Evolutionary conservation across 345 rosid genomes (phyloP).

Genomic region (Lepidium didymum): DNA sequence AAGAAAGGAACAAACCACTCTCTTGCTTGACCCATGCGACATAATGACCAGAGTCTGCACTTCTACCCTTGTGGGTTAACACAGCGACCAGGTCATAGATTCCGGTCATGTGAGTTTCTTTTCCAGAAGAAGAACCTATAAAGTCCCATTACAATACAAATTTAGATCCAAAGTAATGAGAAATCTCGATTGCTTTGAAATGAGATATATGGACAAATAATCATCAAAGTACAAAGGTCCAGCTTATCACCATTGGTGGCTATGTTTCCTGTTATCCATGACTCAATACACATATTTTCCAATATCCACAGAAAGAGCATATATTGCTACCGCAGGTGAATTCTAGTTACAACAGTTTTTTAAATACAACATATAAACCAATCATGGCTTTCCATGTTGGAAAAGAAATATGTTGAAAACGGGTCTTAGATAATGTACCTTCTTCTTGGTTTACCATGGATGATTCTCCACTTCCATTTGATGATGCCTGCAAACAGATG

Average conservation of each 20-base stretch:
- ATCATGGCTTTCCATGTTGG: neutral
- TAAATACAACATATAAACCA: neutral
- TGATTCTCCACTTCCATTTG: constrained; percentile 57
- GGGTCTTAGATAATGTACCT: constrained; percentile 37
- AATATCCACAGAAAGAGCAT: neutral
- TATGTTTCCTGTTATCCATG: neutral
- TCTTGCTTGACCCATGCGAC: constrained; percentile 98
- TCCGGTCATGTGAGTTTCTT: constrained; percentile 63
- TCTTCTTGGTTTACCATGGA: constrained; percentile 43
- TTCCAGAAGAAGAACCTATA: constrained; percentile 42
- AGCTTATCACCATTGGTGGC: neutral
- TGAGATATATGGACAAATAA: neutral
- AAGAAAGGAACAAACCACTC: constrained; percentile 47
- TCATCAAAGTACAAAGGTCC: neutral
- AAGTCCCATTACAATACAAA: neutral
- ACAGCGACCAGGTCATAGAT: constrained; percentile 87
- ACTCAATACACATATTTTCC: neutral
- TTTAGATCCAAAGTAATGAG: neutral
- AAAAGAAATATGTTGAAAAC: neutral
- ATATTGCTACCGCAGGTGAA: neutral
- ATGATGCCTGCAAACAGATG: constrained; percentile 48
- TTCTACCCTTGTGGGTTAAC: constrained; percentile 93
- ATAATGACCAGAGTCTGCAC: constrained; percentile 97
- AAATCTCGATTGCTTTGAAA: neutral
- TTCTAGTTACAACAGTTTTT: neutral